phyloP scores from a whole-genome alignment of 495 filamentous ascomycete species.

The Poronia punctata region DNA sequence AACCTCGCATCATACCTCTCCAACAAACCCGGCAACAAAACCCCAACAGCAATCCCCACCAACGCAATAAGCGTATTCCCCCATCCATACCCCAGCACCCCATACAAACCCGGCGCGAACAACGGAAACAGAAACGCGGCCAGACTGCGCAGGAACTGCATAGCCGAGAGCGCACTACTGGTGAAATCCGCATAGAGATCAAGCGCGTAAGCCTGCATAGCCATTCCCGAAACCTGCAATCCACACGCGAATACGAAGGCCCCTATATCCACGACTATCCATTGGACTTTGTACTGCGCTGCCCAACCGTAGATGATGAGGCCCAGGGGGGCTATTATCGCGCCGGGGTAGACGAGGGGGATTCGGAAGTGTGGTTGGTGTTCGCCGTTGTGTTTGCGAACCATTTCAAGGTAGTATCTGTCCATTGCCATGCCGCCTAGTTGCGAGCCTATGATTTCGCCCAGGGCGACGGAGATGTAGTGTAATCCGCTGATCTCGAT shows the following conservation, averaged over 20 bases:
- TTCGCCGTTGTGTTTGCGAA: background rate
- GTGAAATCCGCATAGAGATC: constrained; percentile 67
- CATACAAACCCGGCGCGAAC: constrained; percentile 59
- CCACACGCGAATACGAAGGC: constrained; percentile 14
- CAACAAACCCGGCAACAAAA: no score
- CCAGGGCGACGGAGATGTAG: constrained; percentile 48
- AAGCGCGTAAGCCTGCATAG: constrained; percentile 49
- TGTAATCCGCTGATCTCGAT: constrained; percentile 31
- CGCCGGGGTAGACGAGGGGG: constrained; percentile 19
- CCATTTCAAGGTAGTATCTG: constrained; percentile 16
- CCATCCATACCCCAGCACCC: constrained; percentile 47
- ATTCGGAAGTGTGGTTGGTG: constrained; percentile 19
- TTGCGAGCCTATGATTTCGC: constrained; percentile 38
- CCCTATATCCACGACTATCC: constrained; percentile 36
- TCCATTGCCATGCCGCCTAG: constrained; percentile 31
- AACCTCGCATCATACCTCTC: no score
- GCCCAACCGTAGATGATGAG: constrained; percentile 38
- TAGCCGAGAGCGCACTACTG: constrained; percentile 60
- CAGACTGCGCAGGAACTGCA: constrained; percentile 55
- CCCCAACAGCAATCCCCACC: no score
- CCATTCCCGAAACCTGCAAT: background rate
- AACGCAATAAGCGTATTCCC: constrained; percentile 48
- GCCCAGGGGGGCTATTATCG: constrained; percentile 13
- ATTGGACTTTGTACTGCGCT: constrained; percentile 22
- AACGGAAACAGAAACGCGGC: constrained; percentile 67